Evolutionary conservation across 306 rosid species (phyloP).

Genomic region (Gastrolobium villosum): DNA sequence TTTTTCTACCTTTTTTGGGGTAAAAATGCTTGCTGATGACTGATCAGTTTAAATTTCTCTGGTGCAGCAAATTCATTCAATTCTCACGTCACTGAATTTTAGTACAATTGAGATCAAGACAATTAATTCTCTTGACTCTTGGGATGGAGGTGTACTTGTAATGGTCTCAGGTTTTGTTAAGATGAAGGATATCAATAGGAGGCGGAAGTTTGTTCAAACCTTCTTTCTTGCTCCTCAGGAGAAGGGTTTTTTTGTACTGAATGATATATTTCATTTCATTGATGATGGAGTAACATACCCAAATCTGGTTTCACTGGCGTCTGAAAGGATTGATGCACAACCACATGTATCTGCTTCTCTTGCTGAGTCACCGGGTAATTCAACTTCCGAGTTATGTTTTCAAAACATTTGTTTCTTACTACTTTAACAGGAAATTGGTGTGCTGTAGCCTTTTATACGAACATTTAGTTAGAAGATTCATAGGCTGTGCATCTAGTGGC

Average conservation of each 20-base stretch:
- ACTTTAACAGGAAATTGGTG: not conserved
- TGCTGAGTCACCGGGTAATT: constrained; percentile 76
- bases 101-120: constrained; percentile 85
- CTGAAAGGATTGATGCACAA: constrained; percentile 70
- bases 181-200: constrained; percentile 68
- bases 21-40: not conserved
- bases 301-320: constrained; percentile 51
- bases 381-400: constrained; percentile 4
- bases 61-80: constrained; percentile 82
- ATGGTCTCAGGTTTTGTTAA: constrained; percentile 89
- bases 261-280: constrained; percentile 82
- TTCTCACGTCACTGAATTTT: constrained; percentile 70
- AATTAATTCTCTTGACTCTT: constrained; percentile 85
- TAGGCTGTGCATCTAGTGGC: not conserved
- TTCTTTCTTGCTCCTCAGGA: constrained; percentile 97
- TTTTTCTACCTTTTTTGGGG: not conserved
- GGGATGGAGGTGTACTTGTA: constrained; percentile 89
- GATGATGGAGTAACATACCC: constrained; percentile 67
- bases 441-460: constrained; percentile 7
- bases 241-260: constrained; percentile 87
- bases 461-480: constrained; percentile 17
- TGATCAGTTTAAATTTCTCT: constrained; percentile 23
- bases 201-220: constrained; percentile 84
- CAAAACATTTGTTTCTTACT: not conserved
- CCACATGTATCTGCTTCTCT: constrained; percentile 63